phyloP scores from a whole-genome alignment of 148 eudicot genomes.

The Vaccinium corymbosum region DNA sequence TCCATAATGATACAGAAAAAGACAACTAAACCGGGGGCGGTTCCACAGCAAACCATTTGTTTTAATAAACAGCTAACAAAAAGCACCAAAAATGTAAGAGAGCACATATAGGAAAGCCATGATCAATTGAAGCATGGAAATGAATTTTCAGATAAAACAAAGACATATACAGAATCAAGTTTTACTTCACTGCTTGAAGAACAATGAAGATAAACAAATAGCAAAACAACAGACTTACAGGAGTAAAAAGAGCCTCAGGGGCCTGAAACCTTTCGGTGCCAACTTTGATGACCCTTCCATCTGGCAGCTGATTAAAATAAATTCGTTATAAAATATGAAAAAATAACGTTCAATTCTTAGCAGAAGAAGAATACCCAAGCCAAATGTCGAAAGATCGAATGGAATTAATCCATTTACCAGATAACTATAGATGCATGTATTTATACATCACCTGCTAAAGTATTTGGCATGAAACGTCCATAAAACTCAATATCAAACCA shows the following conservation, averaged over 20 bases:
- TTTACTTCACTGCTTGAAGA: background rate
- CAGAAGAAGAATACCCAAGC: background rate
- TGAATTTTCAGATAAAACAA: background rate
- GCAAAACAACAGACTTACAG: constrained; percentile 45
- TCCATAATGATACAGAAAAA: background rate
- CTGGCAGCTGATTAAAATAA: constrained; percentile 65
- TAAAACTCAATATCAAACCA: background rate
- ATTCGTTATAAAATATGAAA: background rate
- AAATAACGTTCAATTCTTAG: background rate
- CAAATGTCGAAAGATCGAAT: background rate
- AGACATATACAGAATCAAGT: background rate
- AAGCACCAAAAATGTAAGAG: background rate
- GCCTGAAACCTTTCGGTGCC: constrained; percentile 98
- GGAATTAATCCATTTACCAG: background rate
- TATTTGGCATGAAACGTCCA: background rate
- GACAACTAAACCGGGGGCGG: constrained; percentile 6
- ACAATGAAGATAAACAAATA: background rate
- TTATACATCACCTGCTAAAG: background rate
- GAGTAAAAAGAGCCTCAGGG: constrained; percentile 98
- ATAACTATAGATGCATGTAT: background rate
- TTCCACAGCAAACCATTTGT: background rate
- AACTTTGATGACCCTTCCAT: constrained; percentile 95
- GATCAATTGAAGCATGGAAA: background rate
- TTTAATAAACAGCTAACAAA: background rate
- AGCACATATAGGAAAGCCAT: background rate